Evolutionary conservation across 2,329 filamentous ascomycete species (phyloP).

Genomic region (Aspergillus neoniger): DNA sequence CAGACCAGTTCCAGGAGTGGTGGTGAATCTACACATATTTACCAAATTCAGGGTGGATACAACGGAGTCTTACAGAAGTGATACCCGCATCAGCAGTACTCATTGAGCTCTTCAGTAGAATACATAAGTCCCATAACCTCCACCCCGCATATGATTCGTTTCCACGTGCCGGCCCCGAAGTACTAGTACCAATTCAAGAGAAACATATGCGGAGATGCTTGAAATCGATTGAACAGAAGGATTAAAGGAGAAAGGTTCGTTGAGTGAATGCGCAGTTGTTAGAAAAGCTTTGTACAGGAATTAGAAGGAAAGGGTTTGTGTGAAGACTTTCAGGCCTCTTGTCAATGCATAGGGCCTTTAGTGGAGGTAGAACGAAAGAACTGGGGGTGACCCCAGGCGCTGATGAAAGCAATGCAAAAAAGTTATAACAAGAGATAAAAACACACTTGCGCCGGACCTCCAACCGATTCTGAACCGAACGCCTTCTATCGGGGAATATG

Average conservation of each 20-base stretch:
- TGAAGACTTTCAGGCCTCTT: slow-evolving; percentile 11
- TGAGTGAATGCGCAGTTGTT: slow-evolving; percentile 16
- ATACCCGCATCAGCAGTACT: slow-evolving; percentile 9
- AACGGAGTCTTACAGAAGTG: neutral
- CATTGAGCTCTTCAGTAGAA: slow-evolving; percentile 29
- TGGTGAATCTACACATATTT: neutral
- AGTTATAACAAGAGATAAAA: slow-evolving; percentile 16
- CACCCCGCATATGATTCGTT: slow-evolving; percentile 19
- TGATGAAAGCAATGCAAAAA: slow-evolving; percentile 10
- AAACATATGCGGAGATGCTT: slow-evolving; percentile 15
- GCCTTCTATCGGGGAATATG: slow-evolving; percentile 44
- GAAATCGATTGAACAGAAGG: slow-evolving; percentile 9
- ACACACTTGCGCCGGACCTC: slow-evolving; percentile 36
- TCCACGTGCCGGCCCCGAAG: slow-evolving; percentile 14
- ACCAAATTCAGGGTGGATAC: neutral
- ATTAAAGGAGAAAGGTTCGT: slow-evolving; percentile 12
- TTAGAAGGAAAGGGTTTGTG: slow-evolving; percentile 20
- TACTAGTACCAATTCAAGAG: slow-evolving; percentile 7
- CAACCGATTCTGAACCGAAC: slow-evolving; percentile 38
- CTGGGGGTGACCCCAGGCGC: slow-evolving; percentile 1
- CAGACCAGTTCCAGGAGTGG: neutral
- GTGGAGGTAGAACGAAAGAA: slow-evolving; percentile 16
- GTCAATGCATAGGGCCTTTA: slow-evolving; percentile 16
- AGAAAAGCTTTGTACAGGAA: slow-evolving; percentile 39
- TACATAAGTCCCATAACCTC: slow-evolving; percentile 28